Base-by-base conservation (phyloP, 306 rosid genomes). In the Inga laurina region DNA sequence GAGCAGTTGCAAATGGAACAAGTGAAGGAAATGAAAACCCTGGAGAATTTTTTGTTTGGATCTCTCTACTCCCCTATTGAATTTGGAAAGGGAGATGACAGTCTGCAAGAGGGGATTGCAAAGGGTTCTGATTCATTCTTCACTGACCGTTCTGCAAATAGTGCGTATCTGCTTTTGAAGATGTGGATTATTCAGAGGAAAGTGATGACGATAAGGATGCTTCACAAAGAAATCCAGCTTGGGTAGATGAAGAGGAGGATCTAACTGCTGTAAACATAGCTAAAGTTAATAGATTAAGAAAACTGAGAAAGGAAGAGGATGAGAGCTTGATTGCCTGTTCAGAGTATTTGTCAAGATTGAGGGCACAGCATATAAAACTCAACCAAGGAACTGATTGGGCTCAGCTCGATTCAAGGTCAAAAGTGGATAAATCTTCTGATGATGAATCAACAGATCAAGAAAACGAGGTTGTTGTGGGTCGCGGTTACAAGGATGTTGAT, bases 171-270 rank as follows among this genome's bases (percentile, higher is more conserved):
- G 84, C 68, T 72, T 74, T 82, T 78, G 89, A 88, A 54, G 88
- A 81, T 79, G 82, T n/a, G 45, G 89, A 84, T 2, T 67, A 83
- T 7, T 79, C 52, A 14, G 89, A 86, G 34, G 89, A 65, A 77
- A 86, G 84, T 70, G 43, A 64, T 35, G 84, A 74, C 2, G 76
- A 82, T 19, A 90, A 80, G 75, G 86, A 84, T 67, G 71, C 81
- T 65, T 81, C 66, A 85, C 78, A 61, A 76, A 91, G 93, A 84
- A 95, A 90, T 82, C 91, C 98, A 4, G 98, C 84, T 7, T 95
- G 98, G 99, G 89, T 83, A 65, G 99, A 93, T 67, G 98, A 91
- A 22, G 99, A 93, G 90, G 99, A 95, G 87, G 91, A 89, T 77
- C 86, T 73, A 44, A 70, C 90, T 74, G 75, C 83, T 1, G 85